Conservation (phyloP, 495 filamentous ascomycete genomes). For the Penicillium ucsense region DNA sequence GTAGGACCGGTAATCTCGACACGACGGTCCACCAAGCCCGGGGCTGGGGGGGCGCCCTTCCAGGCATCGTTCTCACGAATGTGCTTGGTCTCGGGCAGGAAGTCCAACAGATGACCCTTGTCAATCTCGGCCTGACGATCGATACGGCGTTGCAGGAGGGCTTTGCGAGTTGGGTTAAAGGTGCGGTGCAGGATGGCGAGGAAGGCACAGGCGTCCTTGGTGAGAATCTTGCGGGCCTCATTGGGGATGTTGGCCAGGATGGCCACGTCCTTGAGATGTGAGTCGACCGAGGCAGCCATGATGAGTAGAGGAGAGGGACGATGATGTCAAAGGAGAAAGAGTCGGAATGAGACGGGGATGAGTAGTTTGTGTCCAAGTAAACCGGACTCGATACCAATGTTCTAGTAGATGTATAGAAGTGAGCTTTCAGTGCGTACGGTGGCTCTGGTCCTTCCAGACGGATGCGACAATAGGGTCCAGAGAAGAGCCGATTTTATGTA, state of each 20-base stretch:
- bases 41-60: constrained; percentile 89
- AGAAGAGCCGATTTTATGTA: too few species aligned
- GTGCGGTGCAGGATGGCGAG: constrained; percentile 87
- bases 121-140: constrained; percentile 91
- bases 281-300: constrained; percentile 63
- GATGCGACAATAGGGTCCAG: too few species aligned
- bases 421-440: too few species aligned
- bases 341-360: too few species aligned
- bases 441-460: too few species aligned
- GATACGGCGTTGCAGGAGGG: constrained; percentile 75
- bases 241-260: constrained; percentile 72
- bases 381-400: too few species aligned
- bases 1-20: constrained; percentile 99
- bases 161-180: constrained; percentile 86
- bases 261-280: constrained; percentile 77
- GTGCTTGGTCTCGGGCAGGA: constrained; percentile 91
- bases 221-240: constrained; percentile 81
- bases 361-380: too few species aligned
- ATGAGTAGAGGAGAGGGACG: constrained; percentile 11
- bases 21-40: constrained; percentile 84
- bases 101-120: constrained; percentile 83
- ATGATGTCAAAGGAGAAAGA: neutral
- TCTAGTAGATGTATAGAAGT: too few species aligned
- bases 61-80: constrained; percentile 92
- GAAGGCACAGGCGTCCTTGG: constrained; percentile 83